Evolutionary conservation across 768 basidiomycete genomes (phyloP).

Genomic region (Amanita rimosa): DNA sequence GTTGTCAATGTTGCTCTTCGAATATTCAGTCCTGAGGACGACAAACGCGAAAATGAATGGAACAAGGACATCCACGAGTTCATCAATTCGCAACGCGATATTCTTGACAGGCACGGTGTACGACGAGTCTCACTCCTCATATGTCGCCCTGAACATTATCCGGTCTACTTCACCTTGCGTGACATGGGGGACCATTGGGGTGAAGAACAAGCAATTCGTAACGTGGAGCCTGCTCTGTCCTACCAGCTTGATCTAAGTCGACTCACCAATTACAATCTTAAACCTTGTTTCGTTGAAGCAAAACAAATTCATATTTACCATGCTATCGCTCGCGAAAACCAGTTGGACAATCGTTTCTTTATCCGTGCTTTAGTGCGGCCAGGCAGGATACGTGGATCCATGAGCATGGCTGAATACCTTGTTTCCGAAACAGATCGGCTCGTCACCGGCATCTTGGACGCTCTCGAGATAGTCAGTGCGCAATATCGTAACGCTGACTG

Average conservation of each 20-base stretch:
- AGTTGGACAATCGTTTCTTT: slow-evolving; percentile 97
- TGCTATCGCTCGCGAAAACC: slow-evolving; percentile 89
- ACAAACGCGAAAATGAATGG: slow-evolving; percentile 70
- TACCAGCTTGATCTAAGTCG: slow-evolving; percentile 97
- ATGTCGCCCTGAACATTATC: slow-evolving; percentile 86
- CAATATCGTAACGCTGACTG: slow-evolving; percentile 89
- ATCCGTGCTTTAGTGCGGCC: slow-evolving; percentile 94
- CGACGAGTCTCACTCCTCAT: slow-evolving; percentile 88
- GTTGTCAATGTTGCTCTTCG: slow-evolving; percentile 92
- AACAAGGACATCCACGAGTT: slow-evolving; percentile 60
- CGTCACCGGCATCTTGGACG: slow-evolving; percentile 87
- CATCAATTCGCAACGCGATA: slow-evolving; percentile 52
- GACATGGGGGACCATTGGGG: slow-evolving; percentile 65
- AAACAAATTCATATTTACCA: slow-evolving; percentile 99
- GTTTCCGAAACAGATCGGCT: slow-evolving; percentile 97
- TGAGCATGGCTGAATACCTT: slow-evolving; percentile 96
- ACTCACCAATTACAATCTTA: slow-evolving; percentile 92
- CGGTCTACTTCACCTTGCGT: slow-evolving; percentile 88
- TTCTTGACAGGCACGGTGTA: slow-evolving; percentile 67
- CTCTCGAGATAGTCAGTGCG: slow-evolving; percentile 87
- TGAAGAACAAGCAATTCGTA: slow-evolving; percentile 94
- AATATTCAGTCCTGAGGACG: slow-evolving; percentile 72
- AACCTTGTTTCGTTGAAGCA: slow-evolving; percentile 92
- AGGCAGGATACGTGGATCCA: slow-evolving; percentile 81
- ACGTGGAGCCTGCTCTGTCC: slow-evolving; percentile 95